Percentiles rank a stretch among this genome's conserved stretches.
These are phyloP conservation scores for Heterobasidion irregulare DNA, from an alignment of 1,284 basidiomycete genomes.

Conservation along the genomic window DNA sequence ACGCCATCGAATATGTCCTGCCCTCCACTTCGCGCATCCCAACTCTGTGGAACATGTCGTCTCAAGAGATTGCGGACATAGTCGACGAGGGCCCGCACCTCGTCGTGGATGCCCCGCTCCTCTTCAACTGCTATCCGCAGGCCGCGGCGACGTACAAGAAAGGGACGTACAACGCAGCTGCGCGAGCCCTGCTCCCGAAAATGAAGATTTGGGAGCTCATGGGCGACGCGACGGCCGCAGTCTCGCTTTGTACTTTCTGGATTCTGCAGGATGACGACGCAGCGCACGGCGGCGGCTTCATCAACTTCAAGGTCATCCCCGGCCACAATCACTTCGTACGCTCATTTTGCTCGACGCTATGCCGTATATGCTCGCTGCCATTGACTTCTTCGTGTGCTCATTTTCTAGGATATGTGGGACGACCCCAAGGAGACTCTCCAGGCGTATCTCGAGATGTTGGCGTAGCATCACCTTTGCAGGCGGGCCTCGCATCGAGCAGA, in stretches of 20 bases:
- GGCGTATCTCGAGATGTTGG: neutral
- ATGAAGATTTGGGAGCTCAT: constrained; percentile 13
- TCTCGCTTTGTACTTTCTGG: constrained; percentile 16
- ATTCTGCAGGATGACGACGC: constrained; percentile 17
- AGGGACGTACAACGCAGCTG: neutral
- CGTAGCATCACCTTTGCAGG: neutral
- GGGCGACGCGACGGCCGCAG: constrained; percentile 13
- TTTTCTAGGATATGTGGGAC: neutral
- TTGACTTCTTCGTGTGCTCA: neutral
- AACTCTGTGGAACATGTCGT: neutral
- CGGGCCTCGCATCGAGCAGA: too few relatives aligned
- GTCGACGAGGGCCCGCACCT: neutral
- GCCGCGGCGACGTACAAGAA: constrained; percentile 15
- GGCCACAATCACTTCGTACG: constrained; percentile 24
- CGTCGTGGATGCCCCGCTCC: constrained; percentile 11
- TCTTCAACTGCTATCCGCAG: constrained; percentile 10
- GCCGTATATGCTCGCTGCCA: neutral
- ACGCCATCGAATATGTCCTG: constrained; percentile 12
- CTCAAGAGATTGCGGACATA: neutral
- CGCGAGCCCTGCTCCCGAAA: constrained; percentile 6
- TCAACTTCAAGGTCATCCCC: constrained; percentile 15
- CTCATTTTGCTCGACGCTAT: neutral
- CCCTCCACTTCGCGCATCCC: constrained; percentile 9
- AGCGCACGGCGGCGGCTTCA: constrained; percentile 13
- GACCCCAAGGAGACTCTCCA: neutral